Percentiles rank a stretch among this genome's conserved stretches.
phyloP scores from a whole-genome alignment of 768 basidiomycete genomes.

The Boletus rubroflammeus region DNA sequence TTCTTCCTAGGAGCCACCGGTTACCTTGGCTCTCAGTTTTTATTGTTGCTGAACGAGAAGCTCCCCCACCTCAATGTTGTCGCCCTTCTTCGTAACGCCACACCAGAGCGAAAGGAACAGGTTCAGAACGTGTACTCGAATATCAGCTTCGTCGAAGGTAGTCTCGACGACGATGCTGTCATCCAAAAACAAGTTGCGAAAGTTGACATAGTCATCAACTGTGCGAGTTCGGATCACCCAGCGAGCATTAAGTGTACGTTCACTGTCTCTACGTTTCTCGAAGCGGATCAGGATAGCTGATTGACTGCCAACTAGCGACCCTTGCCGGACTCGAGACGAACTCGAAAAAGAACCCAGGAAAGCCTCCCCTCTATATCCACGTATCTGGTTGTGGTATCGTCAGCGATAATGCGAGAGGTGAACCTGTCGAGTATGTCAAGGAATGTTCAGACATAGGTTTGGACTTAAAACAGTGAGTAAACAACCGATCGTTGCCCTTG shows the following conservation, averaged over 20 bases:
- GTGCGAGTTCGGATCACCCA: conserved; percentile 39
- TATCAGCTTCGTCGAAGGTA: conserved; percentile 36
- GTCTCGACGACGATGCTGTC: conserved; percentile 34
- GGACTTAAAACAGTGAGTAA: conserved; percentile 28
- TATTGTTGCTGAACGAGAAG: conserved; percentile 32
- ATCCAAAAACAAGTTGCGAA: conserved; percentile 36
- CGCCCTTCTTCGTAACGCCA: conserved; percentile 36
- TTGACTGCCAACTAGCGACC: conserved; percentile 27
- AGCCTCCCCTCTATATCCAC: conserved; percentile 43
- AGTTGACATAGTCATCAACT: conserved; percentile 40
- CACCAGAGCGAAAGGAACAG: conserved; percentile 27
- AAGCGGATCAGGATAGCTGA: background rate
- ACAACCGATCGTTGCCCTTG: background rate
- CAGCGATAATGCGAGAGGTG: conserved; percentile 40
- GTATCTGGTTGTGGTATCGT: conserved; percentile 40
- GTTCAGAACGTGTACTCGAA: conserved; percentile 34
- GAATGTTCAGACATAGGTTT: conserved; percentile 39
- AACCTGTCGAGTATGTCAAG: conserved; percentile 31
- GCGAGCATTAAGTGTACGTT: conserved; percentile 32
- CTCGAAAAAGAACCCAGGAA: conserved; percentile 33
- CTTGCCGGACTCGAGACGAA: conserved; percentile 38
- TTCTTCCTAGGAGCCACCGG: conserved; percentile 46
- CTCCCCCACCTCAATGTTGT: conserved; percentile 33
- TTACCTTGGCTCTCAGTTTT: conserved; percentile 41
- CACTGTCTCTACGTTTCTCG: background rate